Conservation (phyloP, 495 filamentous ascomycete species). For the Evernia prunastri region DNA sequence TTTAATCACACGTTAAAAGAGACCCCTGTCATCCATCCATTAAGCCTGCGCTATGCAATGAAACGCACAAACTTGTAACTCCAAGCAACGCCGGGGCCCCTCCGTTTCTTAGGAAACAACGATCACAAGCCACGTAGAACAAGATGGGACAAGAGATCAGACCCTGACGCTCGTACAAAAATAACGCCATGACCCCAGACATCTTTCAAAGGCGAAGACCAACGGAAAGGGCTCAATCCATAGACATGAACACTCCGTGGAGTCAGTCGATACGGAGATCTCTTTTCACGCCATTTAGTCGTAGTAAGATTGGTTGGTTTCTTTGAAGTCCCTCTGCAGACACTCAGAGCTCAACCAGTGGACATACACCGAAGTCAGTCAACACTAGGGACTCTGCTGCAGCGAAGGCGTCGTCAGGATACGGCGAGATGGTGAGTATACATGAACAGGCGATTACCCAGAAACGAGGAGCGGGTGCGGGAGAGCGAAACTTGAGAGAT, state of each 20-base stretch:
- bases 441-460: background rate
- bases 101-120: background rate
- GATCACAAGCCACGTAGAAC: background rate
- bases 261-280: slow-evolving; percentile 21
- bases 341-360: slow-evolving; percentile 13
- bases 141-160: background rate
- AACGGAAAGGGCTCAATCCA: slow-evolving; percentile 10
- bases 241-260: slow-evolving; percentile 19
- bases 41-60: slow-evolving; percentile 1
- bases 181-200: background rate
- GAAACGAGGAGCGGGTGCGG: background rate
- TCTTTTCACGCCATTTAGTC: slow-evolving; percentile 5
- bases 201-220: background rate
- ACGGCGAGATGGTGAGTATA: background rate
- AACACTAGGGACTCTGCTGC: slow-evolving; percentile 17
- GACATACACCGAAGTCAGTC: slow-evolving; percentile 27
- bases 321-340: background rate
- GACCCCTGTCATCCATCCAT: background rate
- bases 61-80: background rate
- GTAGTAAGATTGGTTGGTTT: background rate
- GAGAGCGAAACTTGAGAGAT: background rate
- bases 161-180: background rate
- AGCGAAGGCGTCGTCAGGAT: background rate
- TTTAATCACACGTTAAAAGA: background rate
- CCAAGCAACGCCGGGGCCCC: background rate